Evolutionary conservation across 305 asterid genomes (phyloP), one percentile per base, ranked within the genome.

Genomic region (Nicotiana rustica): DNA sequence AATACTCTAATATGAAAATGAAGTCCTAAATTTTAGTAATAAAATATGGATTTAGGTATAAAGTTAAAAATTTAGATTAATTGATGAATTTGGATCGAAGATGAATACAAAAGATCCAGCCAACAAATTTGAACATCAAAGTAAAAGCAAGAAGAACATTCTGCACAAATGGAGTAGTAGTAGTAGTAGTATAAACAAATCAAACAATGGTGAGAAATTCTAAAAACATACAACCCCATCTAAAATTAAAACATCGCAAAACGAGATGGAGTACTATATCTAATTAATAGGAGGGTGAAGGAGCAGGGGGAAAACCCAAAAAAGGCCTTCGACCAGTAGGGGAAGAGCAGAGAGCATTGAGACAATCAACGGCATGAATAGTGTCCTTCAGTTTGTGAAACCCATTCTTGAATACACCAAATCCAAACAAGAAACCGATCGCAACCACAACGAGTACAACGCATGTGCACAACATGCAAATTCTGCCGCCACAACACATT

Each of bases 381-480:
- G 90, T 71, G 71, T 89, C 86, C 85, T 91, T 88, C 77, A 91
- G 6, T 88, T 92, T 94, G 80, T 91, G 88, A 81, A 91, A 91
- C 1, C 98, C 96, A 68, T 91, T 84, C 82, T 80, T 80, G 90
- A 90, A 92, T 13, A 92, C 93, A 9, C 96, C 96, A 80, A 94
- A 94, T 10, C 97, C 98, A 84, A 94, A 91, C 14, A 91, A 65
- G 31, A 90, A 60, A 2, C 96, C 97, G 31, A 92, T 70, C 36
- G 90, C 92, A 5, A 94, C 52, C 69, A 89, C 96, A 83, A 87
- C 73, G 10, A 89, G 9, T 21, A 91, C 59, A 36, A 92, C 21
- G 9, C 93, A 91, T 71, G 86, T 66, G 86, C 92, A 91, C 62
- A 89, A 31, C 87, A 91, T 91, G 81, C 97, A 94, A 7, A 92